Percentiles rank a stretch among this genome's conserved stretches.
These are phyloP conservation scores for Pholiota microspora DNA, from an alignment of 768 basidiomycete species.

Conservation along the genomic window DNA sequence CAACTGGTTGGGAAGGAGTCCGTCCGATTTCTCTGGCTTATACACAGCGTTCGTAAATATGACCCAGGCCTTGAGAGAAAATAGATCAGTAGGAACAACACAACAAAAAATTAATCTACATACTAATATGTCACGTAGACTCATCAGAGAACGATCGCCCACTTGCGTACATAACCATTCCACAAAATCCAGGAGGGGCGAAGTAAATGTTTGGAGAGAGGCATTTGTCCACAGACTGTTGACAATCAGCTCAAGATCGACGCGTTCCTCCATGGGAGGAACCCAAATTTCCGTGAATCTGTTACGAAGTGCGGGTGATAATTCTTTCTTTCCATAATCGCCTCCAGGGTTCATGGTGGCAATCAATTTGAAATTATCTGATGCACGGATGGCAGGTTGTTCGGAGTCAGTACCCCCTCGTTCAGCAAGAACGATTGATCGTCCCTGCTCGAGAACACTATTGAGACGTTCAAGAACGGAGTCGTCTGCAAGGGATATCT, in stretches of 20 bases:
- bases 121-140: constrained; percentile 88
- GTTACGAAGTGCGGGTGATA: constrained; percentile 95
- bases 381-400: constrained; percentile 64
- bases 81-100: background rate
- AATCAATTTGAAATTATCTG: constrained; percentile 76
- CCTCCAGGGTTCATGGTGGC: constrained; percentile 99
- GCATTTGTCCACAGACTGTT: constrained; percentile 62
- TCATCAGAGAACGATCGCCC: constrained; percentile 63
- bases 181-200: constrained; percentile 69
- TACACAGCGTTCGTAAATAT: constrained; percentile 74
- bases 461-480: constrained; percentile 97
- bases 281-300: constrained; percentile 99
- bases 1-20: constrained; percentile 46
- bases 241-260: constrained; percentile 80
- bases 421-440: constrained; percentile 90
- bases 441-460: constrained; percentile 90
- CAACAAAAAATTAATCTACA: constrained; percentile 19
- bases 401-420: constrained; percentile 76
- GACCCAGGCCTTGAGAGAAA: constrained; percentile 76
- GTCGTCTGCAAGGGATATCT: constrained; percentile 96
- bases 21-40: constrained; percentile 22
- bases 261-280: constrained; percentile 69
- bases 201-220: constrained; percentile 53
- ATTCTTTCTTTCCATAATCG: constrained; percentile 98
- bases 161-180: constrained; percentile 72